Base-by-base conservation (phyloP, 1,284 basidiomycete species). In the Tilletia indica region DNA sequence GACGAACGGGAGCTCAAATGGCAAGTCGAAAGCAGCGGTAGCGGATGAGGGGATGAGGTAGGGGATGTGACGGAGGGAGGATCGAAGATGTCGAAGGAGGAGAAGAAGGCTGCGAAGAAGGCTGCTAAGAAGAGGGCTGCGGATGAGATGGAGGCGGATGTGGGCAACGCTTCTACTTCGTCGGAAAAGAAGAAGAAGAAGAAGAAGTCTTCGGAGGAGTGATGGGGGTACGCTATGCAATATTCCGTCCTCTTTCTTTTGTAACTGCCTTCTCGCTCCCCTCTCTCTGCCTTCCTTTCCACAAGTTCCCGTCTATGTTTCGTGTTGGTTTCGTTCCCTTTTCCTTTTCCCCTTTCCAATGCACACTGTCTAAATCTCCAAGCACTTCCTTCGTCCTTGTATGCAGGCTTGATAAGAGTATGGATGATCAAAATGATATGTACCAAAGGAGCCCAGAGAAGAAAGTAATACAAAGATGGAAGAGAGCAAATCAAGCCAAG, bases 101-200 rank as follows among this genome's bases (percentile, higher is more conserved):
- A 69, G 61, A 48, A 48, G 25, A 69, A 69, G 61, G 68, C 68
- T 12, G 9, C 25, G 4, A 69, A 69, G 68, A 69, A 69, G 68
- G 68, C 68, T 9, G 25, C 34, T 21, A 69, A 69, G 34, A 48
- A 48, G 19, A 38, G 34, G 36, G 70, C 51, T 54, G 68, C 34
- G 5, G 68, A 69, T 14, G 34, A 39, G 51, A 54, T 54, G 51
- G 51, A 54, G 8, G 51, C n/a, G 51, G 51, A 54, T 25, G 19
- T n/a, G 8, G 51, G 19, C 16, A 25, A 25, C 8, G 51, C n/a
- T 54, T 31, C 56, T 34, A 25, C 61, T 64, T 21, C 21, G 39
- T n/a, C 66, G 11, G 66, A 48, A 34, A 48, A 48, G 39, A 68
- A 68, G 66, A 48, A 68, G 42, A 71, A 73, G 68, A 80, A 81